Evolutionary conservation across 2,329 filamentous ascomycete genomes (phyloP).

Genomic region (Ophiosphaerella herpotricha): DNA sequence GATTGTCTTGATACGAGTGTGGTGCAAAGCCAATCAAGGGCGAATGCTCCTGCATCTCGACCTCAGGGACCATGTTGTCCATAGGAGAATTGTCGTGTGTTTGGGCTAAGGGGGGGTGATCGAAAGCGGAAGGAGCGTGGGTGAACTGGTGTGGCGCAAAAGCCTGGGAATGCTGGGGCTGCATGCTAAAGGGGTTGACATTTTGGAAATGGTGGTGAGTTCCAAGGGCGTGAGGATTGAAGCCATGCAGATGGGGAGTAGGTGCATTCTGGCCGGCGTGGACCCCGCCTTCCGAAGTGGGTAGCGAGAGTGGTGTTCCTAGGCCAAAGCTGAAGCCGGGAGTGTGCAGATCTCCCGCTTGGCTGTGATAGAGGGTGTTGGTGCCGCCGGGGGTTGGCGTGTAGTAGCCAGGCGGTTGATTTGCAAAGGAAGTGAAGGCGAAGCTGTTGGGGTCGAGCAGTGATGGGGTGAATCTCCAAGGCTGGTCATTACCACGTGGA

Average conservation of each 20-base stretch:
- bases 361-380: constrained; percentile 79
- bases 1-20: constrained; percentile 55
- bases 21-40: constrained; percentile 64
- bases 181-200: constrained; percentile 71
- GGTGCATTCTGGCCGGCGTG: constrained; percentile 59
- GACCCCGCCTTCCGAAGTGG: constrained; percentile 69
- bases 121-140: constrained; percentile 79
- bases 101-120: constrained; percentile 69
- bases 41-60: constrained; percentile 65
- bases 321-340: constrained; percentile 75
- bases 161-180: constrained; percentile 51
- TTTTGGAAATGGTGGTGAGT: constrained; percentile 58
- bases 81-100: constrained; percentile 69
- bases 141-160: constrained; percentile 82
- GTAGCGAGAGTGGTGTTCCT: constrained; percentile 80
- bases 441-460: constrained; percentile 85
- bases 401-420: constrained; percentile 82
- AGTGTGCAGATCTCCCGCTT: constrained; percentile 86
- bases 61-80: constrained; percentile 58
- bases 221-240: constrained; percentile 56
- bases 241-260: constrained; percentile 64
- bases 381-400: constrained; percentile 83
- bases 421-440: constrained; percentile 77
- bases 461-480: constrained; percentile 86
- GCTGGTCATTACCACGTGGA: constrained; percentile 77